Evolutionary conservation across 2,329 filamentous ascomycete species (phyloP), one percentile per base, ranked within the genome.

Genomic region (Stemphylium vesicarium): DNA sequence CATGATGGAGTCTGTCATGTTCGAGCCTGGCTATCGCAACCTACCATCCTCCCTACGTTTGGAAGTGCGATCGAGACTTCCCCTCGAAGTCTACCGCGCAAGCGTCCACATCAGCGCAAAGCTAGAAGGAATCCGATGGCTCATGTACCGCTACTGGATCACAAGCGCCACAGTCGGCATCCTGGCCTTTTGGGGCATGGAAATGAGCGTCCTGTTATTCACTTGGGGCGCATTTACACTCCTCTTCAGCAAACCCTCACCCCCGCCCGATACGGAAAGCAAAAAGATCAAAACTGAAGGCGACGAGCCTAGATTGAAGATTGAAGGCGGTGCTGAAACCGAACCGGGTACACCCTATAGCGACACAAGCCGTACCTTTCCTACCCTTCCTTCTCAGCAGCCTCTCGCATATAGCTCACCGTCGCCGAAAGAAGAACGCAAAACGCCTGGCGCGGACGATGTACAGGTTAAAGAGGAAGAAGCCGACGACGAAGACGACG

Each of bases 131-230:
- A 74, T 97, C 57, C 81, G 85, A 72, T 84, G 77, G 63, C 67
- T 93, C 50, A 96, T 99, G 90, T 95, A 95, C 68, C 87, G 91
- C 57, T 88, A 94, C 77, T 86, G 89, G 11, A 68, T 95, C 32
- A 73, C 86, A 1, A 87, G 87, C 4, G 92, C 92, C 54, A 47
- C 89, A 0, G 68, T 88, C 0, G 89, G 92, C 66, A 90, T 88
- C 0, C 75, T 79, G 0, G 64, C 85, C 0, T 97, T 97, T 75
- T 98, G 93, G 92, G 71, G 79, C 1, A 85, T 86, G 11, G 92
- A 94, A 69, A 81, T 96, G 66, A 60, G 86, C 0, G 88, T 88
- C 37, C 84, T 90, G 72, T 79, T 81, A 1, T 33, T 87, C 0
- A 87, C 84, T 0, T 96, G 91, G 88, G 72, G 83, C 1, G 40